A percentile compares a stretch with the other conserved stretches of the same genome.
Evolutionary conservation across 345 rosid genomes (phyloP).

Genomic region (Cochlearia excelsa): DNA sequence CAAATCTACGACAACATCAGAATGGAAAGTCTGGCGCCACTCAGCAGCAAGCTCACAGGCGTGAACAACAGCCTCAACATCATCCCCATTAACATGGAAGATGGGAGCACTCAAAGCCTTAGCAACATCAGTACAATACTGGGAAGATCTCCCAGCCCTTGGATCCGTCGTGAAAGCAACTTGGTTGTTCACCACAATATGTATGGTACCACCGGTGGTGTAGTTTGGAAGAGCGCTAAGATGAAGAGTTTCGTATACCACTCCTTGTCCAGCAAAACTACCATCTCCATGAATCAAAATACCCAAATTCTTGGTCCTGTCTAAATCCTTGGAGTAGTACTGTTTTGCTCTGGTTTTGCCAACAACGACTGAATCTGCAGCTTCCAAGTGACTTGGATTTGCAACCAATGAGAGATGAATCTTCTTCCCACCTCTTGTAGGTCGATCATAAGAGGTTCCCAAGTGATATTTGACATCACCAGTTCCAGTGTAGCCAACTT

Average conservation of each 20-base stretch:
- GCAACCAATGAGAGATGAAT: constrained; percentile 86
- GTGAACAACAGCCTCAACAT: constrained; percentile 79
- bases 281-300: constrained; percentile 87
- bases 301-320: constrained; percentile 77
- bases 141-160: constrained; percentile 74
- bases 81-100: constrained; percentile 77
- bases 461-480: constrained; percentile 90
- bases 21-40: constrained; percentile 85
- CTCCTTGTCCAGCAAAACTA: constrained; percentile 91
- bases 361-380: constrained; percentile 80
- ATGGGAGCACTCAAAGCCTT: constrained; percentile 85
- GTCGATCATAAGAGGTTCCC: constrained; percentile 86
- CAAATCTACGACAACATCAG: constrained; percentile 77
- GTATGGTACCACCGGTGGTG: constrained; percentile 80
- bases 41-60: constrained; percentile 85
- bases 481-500: constrained; percentile 83
- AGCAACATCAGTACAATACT: constrained; percentile 86
- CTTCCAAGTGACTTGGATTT: constrained; percentile 90
- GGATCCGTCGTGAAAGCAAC: constrained; percentile 91
- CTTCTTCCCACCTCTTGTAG: constrained; percentile 80
- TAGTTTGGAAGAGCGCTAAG: constrained; percentile 86
- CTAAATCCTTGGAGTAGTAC: constrained; percentile 63
- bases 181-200: constrained; percentile 86
- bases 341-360: constrained; percentile 88
- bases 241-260: constrained; percentile 82